Percentiles rank a stretch among this genome's conserved stretches.
Evolutionary conservation across 2,329 filamentous ascomycete genomes (phyloP).

Genomic region (Monosporascus sp.): DNA sequence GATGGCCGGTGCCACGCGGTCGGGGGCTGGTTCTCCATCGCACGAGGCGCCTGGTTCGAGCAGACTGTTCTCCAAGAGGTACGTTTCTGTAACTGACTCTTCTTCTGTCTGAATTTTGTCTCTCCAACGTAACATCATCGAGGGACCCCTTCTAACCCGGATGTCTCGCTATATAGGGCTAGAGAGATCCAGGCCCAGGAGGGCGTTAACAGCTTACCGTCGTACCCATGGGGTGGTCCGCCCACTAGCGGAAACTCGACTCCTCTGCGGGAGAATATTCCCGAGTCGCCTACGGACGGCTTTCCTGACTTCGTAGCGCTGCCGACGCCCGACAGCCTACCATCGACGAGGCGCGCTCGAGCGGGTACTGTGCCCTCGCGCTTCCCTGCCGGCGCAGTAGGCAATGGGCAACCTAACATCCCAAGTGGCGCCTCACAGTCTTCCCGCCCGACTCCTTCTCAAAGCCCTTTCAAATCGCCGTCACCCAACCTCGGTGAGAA

Average conservation of each 20-base stretch:
- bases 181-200: slow-evolving; percentile 97
- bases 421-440: slow-evolving; percentile 65
- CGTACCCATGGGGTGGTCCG: slow-evolving; percentile 86
- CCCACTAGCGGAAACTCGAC: slow-evolving; percentile 96
- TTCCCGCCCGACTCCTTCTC: slow-evolving; percentile 78
- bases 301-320: slow-evolving; percentile 85
- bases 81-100: slow-evolving; percentile 18
- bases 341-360: slow-evolving; percentile 72
- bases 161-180: slow-evolving; percentile 51
- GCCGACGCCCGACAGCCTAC: slow-evolving; percentile 59
- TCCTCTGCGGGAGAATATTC: slow-evolving; percentile 92
- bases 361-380: slow-evolving; percentile 95
- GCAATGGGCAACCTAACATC: slow-evolving; percentile 53
- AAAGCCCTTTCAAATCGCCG: slow-evolving; percentile 75
- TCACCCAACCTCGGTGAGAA: slow-evolving; percentile 48
- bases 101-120: slow-evolving; percentile 9
- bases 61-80: slow-evolving; percentile 90
- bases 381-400: slow-evolving; percentile 71
- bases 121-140: slow-evolving; percentile 8
- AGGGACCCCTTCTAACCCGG: neutral
- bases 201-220: slow-evolving; percentile 64
- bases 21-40: slow-evolving; percentile 92
- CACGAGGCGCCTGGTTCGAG: slow-evolving; percentile 71
- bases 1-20: slow-evolving; percentile 59
- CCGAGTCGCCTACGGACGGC: slow-evolving; percentile 91